Base-by-base conservation (phyloP, 805 yeast species). In the Kazachstania psychrophila region DNA sequence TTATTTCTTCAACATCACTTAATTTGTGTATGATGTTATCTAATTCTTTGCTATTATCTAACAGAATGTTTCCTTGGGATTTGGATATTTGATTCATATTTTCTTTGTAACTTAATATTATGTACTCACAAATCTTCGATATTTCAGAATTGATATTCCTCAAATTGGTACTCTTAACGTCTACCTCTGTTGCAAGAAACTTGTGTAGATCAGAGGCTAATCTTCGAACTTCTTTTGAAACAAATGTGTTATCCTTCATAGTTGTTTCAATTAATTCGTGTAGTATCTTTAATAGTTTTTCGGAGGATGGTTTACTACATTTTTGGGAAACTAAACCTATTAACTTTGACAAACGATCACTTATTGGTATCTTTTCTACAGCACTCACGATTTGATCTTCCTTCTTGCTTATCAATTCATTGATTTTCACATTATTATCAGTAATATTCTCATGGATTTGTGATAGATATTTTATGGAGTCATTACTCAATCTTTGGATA, bases 51-150 rank as follows among this genome's bases (percentile, higher is more conserved):
- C 6, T 22, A n/a, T 35, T 16, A 15, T 12, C 36, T 4, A n/a
- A 12, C 4, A 50, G 24, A 11, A 39, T 26, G 15, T 40, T 40
- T 11, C 30, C 31, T 28, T 51, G 56, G 2, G 47, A 37, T 10
- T 37, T 34, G 5, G 44, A 27, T 3, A 46, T 36, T 36, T 52
- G 52, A 4, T 27, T 31, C 2, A 42, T 19, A 20, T 45, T 47
- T 11, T 38, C 32, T 18, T 40, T 43, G 25, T 36, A 42, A 8
- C 31, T 28, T 4, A 39, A 16, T 13, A 34, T 13, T 11, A 43
- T 37, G 29, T 37, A 43, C 3, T 36, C 23, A 14, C 30, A 38
- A 3, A 36, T 7, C 3, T 30, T 17, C 3, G 27, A 14, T 18
- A 40, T 37, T 19, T 23, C 17, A 14, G 19, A 4, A 18, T 19